phyloP scores from a whole-genome alignment of 2,329 filamentous ascomycete genomes.

The Fusarium xyrophilum region DNA sequence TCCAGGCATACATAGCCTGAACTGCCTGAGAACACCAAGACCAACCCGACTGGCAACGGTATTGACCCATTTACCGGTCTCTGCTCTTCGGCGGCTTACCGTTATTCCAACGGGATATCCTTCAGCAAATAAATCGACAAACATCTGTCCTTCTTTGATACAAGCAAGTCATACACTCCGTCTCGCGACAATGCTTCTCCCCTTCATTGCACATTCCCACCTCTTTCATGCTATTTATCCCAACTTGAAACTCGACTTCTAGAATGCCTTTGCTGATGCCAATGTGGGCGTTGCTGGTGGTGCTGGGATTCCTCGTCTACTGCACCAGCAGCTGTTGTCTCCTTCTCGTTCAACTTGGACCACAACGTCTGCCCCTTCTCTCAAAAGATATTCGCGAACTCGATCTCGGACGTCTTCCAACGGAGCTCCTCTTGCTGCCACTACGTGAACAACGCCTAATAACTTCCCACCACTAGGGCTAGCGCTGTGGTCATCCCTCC shows the following conservation, averaged over 20 bases:
- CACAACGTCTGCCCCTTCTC: slow-evolving; percentile 78
- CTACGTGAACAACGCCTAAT: slow-evolving; percentile 85
- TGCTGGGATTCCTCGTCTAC: slow-evolving; percentile 42
- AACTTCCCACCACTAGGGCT: slow-evolving; percentile 60
- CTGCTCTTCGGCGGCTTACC: neutral
- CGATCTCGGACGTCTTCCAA: slow-evolving; percentile 83
- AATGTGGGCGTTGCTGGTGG: slow-evolving; percentile 43
- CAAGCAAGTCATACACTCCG: slow-evolving; percentile 6
- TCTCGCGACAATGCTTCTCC: neutral
- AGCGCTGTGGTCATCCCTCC: slow-evolving; percentile 75
- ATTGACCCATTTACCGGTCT: slow-evolving; percentile 1
- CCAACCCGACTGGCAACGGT: neutral
- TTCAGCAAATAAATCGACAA: neutral
- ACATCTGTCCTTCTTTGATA: neutral
- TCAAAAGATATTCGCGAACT: slow-evolving; percentile 73
- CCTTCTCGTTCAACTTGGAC: slow-evolving; percentile 89
- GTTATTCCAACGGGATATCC: slow-evolving; percentile 6
- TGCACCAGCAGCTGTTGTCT: slow-evolving; percentile 70
- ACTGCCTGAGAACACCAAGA: neutral
- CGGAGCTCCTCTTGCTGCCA: slow-evolving; percentile 74
- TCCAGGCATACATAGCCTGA: neutral
- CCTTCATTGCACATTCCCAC: slow-evolving; percentile 3
- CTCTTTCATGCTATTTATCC: slow-evolving; percentile 18
- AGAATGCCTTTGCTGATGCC: slow-evolving; percentile 45
- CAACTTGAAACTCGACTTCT: slow-evolving; percentile 28